Evolutionary conservation across 2,329 filamentous ascomycete species (phyloP), one percentile per base, ranked within the genome.

Genomic region (Fusarium sp.): DNA sequence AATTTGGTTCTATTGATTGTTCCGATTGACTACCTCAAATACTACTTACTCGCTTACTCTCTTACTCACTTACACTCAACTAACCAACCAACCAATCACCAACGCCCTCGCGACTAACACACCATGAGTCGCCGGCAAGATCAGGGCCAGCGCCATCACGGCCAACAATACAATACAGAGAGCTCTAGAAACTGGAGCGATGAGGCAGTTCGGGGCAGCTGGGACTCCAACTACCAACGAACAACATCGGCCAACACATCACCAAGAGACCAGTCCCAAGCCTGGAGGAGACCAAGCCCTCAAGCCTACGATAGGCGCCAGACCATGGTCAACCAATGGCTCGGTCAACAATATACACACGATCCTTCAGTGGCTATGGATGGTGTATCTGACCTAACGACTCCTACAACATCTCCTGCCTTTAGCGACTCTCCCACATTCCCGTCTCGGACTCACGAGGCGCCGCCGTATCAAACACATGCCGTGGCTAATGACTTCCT

Each of bases 171-270:
- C 49, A 65, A 68, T 45, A 56, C 65, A n/a, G 71, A 71, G n/a
- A 66, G 64, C 55, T 74, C 71, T 15, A 57, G 71, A 6, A 70
- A 74, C n/a, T 75, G 73, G 73, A 75, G 73, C 26, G 73, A 73
- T 9, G 73, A 75, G 37, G 71, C 71, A 6, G 63, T 74, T 40
- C 69, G 70, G 10, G 73, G 73, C 6, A 75, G 71, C 50, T 72
- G 71, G 65, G 69, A 71, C 32, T 73, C 70, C 24, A 69, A 59
- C 43, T 67, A 70, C 43, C 69, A 72, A n/a, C 56, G 56, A 32
- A 64, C 72, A n/a, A 56, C 58, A 39, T 69, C 67, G 24, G 44
- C 57, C 46, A 64, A 65, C 41, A 53, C 69, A 30, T 69, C 72
- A 30, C 67, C 71, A 11, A 67, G 52, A 46, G 67, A 70, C 37